Percentiles rank a stretch among this genome's conserved stretches.
These are phyloP conservation scores for Colletotrichum sp. DNA, from an alignment of 2,329 filamentous ascomycete species.

Conservation along the genomic window DNA sequence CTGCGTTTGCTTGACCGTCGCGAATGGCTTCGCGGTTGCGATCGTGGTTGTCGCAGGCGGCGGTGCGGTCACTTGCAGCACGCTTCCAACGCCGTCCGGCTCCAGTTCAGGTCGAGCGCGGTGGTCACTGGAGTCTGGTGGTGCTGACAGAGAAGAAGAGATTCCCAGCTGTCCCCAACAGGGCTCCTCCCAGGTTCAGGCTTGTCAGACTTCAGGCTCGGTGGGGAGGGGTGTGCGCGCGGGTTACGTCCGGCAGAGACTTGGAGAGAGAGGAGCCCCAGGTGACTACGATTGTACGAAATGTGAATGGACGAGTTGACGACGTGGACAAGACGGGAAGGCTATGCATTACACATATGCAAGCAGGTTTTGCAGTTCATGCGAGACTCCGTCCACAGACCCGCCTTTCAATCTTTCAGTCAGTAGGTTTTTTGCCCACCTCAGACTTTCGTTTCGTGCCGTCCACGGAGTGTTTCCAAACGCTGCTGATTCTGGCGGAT, in stretches of 20 bases:
- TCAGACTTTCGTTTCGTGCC: neutral
- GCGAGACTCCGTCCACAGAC: constrained; percentile 12
- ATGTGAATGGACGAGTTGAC: constrained; percentile 10
- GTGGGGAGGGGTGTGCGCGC: neutral
- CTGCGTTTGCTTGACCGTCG: constrained; percentile 12
- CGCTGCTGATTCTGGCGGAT: neutral
- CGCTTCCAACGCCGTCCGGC: neutral
- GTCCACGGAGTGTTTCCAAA: neutral
- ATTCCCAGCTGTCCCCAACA: neutral
- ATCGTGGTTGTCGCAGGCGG: neutral
- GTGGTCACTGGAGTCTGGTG: neutral
- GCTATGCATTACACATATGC: constrained; percentile 16
- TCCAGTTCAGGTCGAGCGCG: neutral
- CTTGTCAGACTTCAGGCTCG: constrained; percentile 9
- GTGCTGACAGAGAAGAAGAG: neutral
- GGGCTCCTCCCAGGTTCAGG: constrained; percentile 3
- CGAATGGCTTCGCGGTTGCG: neutral
- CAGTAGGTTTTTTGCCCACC: neutral
- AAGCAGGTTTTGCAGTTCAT: constrained; percentile 22
- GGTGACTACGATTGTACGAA: constrained; percentile 17
- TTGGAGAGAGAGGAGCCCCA: neutral
- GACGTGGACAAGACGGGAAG: constrained; percentile 9
- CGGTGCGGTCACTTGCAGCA: neutral
- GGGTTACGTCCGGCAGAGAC: constrained; percentile 14
- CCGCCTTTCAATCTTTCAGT: neutral